Percentiles rank a stretch among this genome's conserved stretches.
phyloP scores from a whole-genome alignment of 1,284 basidiomycete species.

The Pseudozyma sp. region DNA sequence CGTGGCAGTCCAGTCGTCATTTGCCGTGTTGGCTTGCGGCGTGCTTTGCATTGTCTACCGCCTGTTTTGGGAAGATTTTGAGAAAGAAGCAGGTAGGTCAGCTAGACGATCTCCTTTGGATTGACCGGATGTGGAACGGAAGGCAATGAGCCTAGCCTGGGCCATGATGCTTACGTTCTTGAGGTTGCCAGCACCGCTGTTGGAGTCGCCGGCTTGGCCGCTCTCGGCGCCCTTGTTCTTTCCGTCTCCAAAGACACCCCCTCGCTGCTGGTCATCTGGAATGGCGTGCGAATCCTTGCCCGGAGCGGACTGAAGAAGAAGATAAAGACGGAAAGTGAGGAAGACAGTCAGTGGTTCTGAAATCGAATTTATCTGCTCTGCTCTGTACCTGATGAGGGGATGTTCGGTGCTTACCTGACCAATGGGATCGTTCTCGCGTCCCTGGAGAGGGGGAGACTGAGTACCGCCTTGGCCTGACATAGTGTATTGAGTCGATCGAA shows the following conservation, averaged over 20 bases:
- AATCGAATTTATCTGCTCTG: background rate
- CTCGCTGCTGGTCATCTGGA: constrained; percentile 52
- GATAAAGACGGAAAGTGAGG: background rate
- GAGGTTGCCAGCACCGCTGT: constrained; percentile 22
- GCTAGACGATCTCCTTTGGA: no score
- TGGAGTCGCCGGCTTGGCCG: constrained; percentile 27
- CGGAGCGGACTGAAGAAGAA: constrained; percentile 34
- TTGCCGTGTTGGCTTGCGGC: constrained; percentile 37
- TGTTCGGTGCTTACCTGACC: constrained; percentile 39
- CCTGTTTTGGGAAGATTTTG: constrained; percentile 10
- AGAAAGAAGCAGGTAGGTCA: background rate
- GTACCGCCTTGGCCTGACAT: constrained; percentile 48
- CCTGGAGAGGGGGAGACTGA: constrained; percentile 51
- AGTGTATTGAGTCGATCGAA: constrained; percentile 1
- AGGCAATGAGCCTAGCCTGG: no score
- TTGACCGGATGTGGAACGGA: no score
- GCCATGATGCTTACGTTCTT: constrained; percentile 11
- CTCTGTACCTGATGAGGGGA: background rate
- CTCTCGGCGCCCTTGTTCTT: constrained; percentile 37
- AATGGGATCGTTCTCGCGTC: constrained; percentile 51
- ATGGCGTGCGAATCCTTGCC: constrained; percentile 39
- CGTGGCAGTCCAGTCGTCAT: background rate
- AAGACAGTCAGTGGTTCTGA: background rate
- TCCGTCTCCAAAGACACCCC: constrained; percentile 35
- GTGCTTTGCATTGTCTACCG: constrained; percentile 45